These are phyloP conservation scores for Aureobasidium melanogenum DNA, from an alignment of 2,329 filamentous ascomycete species.

Conservation along the genomic window DNA sequence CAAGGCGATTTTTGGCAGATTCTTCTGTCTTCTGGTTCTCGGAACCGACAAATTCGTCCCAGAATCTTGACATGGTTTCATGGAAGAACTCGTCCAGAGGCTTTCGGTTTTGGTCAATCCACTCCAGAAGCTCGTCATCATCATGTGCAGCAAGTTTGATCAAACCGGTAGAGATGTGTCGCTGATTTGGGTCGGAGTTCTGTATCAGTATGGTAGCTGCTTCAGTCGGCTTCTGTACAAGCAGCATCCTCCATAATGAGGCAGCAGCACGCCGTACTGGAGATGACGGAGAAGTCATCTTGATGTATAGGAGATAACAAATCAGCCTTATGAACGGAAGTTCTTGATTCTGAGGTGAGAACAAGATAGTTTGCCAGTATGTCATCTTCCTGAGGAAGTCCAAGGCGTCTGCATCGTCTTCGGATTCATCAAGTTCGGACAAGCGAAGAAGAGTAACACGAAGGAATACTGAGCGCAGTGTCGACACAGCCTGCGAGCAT, in stretches of 20 bases:
- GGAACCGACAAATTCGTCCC: conserved; percentile 76
- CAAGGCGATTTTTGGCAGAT: conserved; percentile 58
- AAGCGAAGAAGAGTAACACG: conserved; percentile 71
- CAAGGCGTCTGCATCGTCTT: conserved; percentile 54
- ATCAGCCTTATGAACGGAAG: conserved; percentile 76
- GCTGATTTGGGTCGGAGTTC: conserved; percentile 60
- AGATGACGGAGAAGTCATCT: conserved; percentile 63
- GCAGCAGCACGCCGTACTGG: conserved; percentile 67
- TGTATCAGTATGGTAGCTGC: conserved; percentile 65
- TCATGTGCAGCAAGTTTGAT: conserved; percentile 79
- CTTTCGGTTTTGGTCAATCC: conserved; percentile 74
- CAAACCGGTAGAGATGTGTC: conserved; percentile 65
- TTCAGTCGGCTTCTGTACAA: conserved; percentile 87
- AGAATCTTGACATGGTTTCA: conserved; percentile 67
- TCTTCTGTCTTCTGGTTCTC: conserved; percentile 79
- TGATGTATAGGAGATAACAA: conserved; percentile 88
- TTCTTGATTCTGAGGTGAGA: conserved; percentile 68
- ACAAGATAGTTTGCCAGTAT: conserved; percentile 91
- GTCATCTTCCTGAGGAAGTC: conserved; percentile 74
- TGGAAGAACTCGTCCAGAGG: conserved; percentile 79
- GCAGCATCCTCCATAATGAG: conserved; percentile 79
- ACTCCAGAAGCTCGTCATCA: conserved; percentile 75
- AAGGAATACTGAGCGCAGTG: conserved; percentile 68
- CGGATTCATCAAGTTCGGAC: conserved; percentile 67
- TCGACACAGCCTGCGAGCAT: conserved; percentile 72